Conservation (phyloP, 208 protist genomes). For the Acanthamoeba healyi region DNA sequence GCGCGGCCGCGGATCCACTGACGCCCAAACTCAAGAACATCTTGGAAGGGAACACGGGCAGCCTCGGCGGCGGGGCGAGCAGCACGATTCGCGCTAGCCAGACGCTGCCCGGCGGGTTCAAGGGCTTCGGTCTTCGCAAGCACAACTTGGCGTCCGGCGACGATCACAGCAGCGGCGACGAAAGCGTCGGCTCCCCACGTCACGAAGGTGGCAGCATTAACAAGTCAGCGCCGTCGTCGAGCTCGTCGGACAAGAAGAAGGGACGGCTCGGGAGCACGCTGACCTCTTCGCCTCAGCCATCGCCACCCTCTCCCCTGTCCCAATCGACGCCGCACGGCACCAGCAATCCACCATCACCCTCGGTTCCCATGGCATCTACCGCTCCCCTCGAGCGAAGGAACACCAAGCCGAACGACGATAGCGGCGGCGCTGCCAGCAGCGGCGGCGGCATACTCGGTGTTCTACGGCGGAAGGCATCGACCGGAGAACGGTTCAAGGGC, state of each 20-base stretch:
- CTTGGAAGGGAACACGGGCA: not conserved
- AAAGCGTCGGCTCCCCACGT: not conserved
- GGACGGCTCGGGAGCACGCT: not conserved
- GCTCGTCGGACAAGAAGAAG: not conserved
- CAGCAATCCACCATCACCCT: not conserved
- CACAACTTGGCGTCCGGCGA: not conserved
- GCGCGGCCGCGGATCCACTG: not conserved
- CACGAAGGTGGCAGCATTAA: not conserved
- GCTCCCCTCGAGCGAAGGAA: not conserved
- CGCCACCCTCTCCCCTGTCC: not conserved
- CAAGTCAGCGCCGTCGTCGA: not conserved
- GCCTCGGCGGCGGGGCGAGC: not conserved
- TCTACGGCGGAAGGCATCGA: not conserved
- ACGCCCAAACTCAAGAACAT: not conserved
- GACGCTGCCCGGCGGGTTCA: not conserved
- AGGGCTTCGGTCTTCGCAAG: not conserved
- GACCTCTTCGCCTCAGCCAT: not conserved
- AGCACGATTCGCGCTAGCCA: not conserved
- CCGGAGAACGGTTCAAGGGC: not conserved
- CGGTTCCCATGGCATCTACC: not conserved
- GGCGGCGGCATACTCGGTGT: slow-evolving; percentile 8
- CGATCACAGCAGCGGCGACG: not conserved
- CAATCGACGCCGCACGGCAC: not conserved
- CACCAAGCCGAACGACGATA: not conserved
- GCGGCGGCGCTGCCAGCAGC: not conserved